Conservation (phyloP, 2,329 filamentous ascomycete genomes). For the Rutstroemia sydowiana region DNA sequence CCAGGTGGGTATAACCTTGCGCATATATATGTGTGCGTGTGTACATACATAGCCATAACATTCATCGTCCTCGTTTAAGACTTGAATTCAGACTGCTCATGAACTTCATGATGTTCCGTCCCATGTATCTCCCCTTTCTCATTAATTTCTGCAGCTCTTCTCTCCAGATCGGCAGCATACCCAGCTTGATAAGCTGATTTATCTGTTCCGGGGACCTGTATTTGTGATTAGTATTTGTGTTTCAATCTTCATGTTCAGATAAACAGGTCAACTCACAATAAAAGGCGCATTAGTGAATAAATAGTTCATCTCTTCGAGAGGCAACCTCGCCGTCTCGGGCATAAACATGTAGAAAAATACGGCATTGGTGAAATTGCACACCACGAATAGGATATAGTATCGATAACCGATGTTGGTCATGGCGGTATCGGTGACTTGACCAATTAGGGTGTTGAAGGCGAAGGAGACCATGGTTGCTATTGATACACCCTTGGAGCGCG, state of each 20-base stretch:
- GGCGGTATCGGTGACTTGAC: slow-evolving; percentile 55
- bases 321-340: slow-evolving; percentile 57
- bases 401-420: slow-evolving; percentile 33
- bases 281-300: slow-evolving; percentile 44
- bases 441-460: slow-evolving; percentile 72
- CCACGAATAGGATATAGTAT: slow-evolving; percentile 50
- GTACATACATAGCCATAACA: too few relatives aligned
- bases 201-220: slow-evolving; percentile 44
- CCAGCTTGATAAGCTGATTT: slow-evolving; percentile 41
- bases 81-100: background rate
- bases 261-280: slow-evolving; percentile 33
- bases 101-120: background rate
- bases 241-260: too few relatives aligned
- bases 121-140: slow-evolving; percentile 35
- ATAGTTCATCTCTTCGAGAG: slow-evolving; percentile 46
- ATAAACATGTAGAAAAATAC: slow-evolving; percentile 61
- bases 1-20: too few relatives aligned
- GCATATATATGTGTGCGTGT: too few relatives aligned
- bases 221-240: background rate
- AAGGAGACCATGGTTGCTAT: slow-evolving; percentile 67
- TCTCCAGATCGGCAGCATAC: slow-evolving; percentile 48
- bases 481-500: slow-evolving; percentile 65
- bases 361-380: slow-evolving; percentile 63
- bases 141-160: slow-evolving; percentile 48
- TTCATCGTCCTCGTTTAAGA: background rate